Conservation (phyloP, 2,329 filamentous ascomycete species). For the Diaporthe sp. region DNA sequence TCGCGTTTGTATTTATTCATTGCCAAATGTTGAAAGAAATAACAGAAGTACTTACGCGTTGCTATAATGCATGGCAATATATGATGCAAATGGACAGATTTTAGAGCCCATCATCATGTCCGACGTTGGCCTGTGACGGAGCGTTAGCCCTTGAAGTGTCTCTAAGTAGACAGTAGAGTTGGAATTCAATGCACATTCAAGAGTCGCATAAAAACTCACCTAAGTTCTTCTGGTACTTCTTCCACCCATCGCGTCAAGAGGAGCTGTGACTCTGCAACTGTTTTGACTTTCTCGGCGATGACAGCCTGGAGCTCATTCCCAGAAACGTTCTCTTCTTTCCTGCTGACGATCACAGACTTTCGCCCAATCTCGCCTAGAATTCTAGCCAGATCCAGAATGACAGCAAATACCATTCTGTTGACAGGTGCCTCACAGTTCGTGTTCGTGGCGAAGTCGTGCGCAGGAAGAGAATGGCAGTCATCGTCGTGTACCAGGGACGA, state of each 20-base stretch:
- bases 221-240: not conserved
- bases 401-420: not conserved
- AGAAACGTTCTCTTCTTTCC: not conserved
- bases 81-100: not conserved
- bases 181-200: not conserved
- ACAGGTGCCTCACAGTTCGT: not conserved
- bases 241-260: not conserved
- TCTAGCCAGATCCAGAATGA: not conserved
- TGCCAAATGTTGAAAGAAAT: no score
- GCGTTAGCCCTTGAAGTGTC: not conserved
- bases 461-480: not conserved
- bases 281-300: constrained; percentile 10
- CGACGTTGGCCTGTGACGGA: not conserved
- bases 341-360: not conserved
- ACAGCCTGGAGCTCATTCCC: not conserved
- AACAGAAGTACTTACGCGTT: not conserved
- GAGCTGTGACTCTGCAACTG: not conserved
- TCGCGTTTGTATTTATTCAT: not conserved
- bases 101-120: not conserved
- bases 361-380: not conserved
- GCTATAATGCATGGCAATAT: not conserved
- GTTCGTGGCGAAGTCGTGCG: not conserved
- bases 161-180: not conserved
- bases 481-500: not conserved
- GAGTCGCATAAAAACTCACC: not conserved